phyloP scores from a whole-genome alignment of 2,329 filamentous ascomycete genomes.

The Botrytis aclada region DNA sequence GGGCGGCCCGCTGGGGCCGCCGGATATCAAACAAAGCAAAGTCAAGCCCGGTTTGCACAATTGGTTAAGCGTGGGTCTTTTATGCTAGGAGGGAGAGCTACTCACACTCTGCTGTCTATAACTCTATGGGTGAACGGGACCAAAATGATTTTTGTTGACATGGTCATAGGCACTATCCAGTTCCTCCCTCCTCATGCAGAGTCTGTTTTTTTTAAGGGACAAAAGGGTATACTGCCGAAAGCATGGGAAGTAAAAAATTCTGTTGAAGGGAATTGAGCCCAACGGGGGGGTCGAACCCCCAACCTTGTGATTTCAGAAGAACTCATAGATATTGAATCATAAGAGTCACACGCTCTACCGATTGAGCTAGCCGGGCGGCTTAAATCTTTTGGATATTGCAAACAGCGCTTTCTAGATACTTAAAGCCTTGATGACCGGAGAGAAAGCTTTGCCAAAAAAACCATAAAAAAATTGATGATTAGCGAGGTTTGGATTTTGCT shows the following conservation, averaged over 20 bases:
- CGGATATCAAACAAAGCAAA: not conserved
- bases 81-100: not conserved
- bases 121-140: fast-evolving
- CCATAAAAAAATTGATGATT: not conserved
- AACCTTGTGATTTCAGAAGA: constrained; percentile 13
- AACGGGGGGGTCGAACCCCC: constrained; percentile 11
- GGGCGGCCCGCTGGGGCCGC: not conserved
- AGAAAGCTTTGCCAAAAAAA: not conserved
- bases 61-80: not conserved
- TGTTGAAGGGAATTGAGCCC: constrained; percentile 5
- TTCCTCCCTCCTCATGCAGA: not conserved
- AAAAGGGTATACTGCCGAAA: not conserved
- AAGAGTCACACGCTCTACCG: constrained; percentile 38
- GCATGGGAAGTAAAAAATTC: not conserved
- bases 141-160: not conserved
- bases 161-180: no score
- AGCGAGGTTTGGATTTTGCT: not conserved
- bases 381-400: fast-evolving
- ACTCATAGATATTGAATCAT: constrained; percentile 16
- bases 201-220: not conserved
- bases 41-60: not conserved
- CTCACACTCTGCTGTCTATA: not conserved
- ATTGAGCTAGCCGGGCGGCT: constrained; percentile 35
- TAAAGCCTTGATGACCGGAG: fast-evolving
- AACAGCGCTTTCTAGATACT: fast-evolving